Evolutionary conservation across 805 yeast genomes (phyloP), one percentile per base, ranked within the genome.

Genomic region (Candida easanensis): DNA sequence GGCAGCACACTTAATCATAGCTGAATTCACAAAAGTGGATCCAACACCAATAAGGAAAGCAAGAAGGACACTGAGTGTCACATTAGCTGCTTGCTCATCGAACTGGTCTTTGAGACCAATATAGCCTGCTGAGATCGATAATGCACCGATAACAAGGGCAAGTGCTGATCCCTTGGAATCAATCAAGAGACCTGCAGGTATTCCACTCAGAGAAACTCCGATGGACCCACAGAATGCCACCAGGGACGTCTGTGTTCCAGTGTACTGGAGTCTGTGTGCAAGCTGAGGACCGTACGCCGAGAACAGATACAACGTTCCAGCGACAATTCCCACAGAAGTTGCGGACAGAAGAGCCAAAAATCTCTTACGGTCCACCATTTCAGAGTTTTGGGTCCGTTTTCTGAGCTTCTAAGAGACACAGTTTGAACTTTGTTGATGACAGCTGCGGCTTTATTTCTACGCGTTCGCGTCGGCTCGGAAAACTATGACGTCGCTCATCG

Each of bases 271-370:
- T 39, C 70, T 69, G 22, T 61, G 62, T 1, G 89, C 86, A 42
- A 84, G 69, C 58, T 86, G 93, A 0, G 95, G 91, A 30, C 88
- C 82, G 60, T 79, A 86, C 1, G 88, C 86, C 8, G 87, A 80
- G 63, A 80, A 86, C 36, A 85, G 66, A 62, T 86, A 86, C 54
- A 84, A 66, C 2, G 93, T 86, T 1, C 95, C 95, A 52, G 87
- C 79, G 15, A 75, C 74, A 37, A 82, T 61, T 11, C 84, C 84
- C 14, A 51, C 68, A 41, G 58, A 17, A 2, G 60, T 45, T 19
- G 61, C 54, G 8, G 56, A 41, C 14, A 43, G 11, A 34, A 59
- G 44, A 9, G 45, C 44, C 17, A 49, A 41, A 21, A 28, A 39
- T 39, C 39, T 46, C 36, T 33, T 39, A 45, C 21, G 38, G 19